A percentile compares a stretch with the other conserved stretches of the same genome.
These are phyloP conservation scores for Leptodermis oblonga DNA, from an alignment of 257 asterid genomes.

Conservation along the genomic window DNA sequence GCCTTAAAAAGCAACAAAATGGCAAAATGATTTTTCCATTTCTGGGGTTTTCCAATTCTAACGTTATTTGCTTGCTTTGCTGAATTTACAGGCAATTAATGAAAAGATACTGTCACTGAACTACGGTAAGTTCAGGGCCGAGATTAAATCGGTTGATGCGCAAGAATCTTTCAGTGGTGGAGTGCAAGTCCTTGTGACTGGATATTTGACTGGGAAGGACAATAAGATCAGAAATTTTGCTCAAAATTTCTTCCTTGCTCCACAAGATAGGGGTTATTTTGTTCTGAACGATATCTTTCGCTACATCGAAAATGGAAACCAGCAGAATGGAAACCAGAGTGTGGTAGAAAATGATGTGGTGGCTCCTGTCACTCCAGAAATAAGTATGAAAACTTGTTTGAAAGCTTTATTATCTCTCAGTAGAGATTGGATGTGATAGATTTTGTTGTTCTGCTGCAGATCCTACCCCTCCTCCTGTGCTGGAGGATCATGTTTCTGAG, in stretches of 20 bases:
- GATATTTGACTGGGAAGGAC: conserved; percentile 61
- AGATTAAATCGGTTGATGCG: conserved; percentile 77
- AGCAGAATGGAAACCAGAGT: conserved; percentile 26
- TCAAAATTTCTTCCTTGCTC: conserved; percentile 91
- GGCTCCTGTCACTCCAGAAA: conserved; percentile 50
- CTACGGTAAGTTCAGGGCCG: conserved; percentile 59
- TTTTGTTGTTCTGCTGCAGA: conserved; percentile 24
- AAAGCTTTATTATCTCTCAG: conserved; percentile 13
- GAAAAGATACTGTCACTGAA: conserved; percentile 72
- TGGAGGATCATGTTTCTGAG: conserved; percentile 51
- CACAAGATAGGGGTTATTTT: conserved; percentile 87
- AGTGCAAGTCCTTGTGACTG: conserved; percentile 87
- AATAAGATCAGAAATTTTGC: conserved; percentile 52
- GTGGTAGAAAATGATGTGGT: conserved; percentile 35
- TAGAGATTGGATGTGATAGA: conserved; percentile 5
- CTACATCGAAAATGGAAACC: conserved; percentile 39
- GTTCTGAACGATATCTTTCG: conserved; percentile 89
- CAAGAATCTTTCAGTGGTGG: conserved; percentile 81
- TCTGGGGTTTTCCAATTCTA: not conserved
- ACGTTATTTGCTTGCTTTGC: conserved; percentile 3
- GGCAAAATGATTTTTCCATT: too few species aligned
- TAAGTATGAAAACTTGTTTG: conserved; percentile 34
- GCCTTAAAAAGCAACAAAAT: not conserved
- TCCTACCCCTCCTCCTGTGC: conserved; percentile 37
- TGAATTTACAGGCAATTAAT: conserved; percentile 65